Conservation (phyloP, 768 basidiomycete species). For the Kwoniella sp. region DNA sequence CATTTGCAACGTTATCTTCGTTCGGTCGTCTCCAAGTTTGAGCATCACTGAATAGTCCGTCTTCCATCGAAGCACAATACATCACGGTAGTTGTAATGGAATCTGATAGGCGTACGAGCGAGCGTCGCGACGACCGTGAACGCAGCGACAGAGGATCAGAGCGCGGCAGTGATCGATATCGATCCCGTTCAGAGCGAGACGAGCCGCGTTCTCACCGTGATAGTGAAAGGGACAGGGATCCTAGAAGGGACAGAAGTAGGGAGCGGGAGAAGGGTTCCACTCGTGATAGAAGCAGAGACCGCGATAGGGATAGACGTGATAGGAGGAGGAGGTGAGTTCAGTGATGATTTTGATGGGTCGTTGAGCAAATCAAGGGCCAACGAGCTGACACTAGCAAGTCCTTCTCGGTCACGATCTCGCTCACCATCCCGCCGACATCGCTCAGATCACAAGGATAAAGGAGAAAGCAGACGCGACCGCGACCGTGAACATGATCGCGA, state of each 20-base stretch:
- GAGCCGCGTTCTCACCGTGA: conserved; percentile 12
- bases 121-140: background rate
- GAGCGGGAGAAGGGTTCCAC: too few relatives aligned
- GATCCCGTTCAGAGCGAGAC: conserved; percentile 7
- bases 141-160: conserved; percentile 8
- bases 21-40: too few relatives aligned
- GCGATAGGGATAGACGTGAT: background rate
- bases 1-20: too few relatives aligned
- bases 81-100: background rate
- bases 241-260: background rate
- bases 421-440: conserved; percentile 30
- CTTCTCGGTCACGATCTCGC: conserved; percentile 28
- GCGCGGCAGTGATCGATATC: conserved; percentile 8
- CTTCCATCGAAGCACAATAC: too few relatives aligned
- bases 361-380: background rate
- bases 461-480: background rate
- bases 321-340: background rate
- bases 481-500: background rate
- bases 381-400: conserved; percentile 26
- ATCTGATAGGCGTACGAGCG: background rate
- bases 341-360: background rate
- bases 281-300: conserved; percentile 8
- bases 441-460: conserved; percentile 5
- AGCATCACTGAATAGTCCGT: too few relatives aligned
- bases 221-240: conserved; percentile 10